Evolutionary conservation across 1,139 yeast genomes (phyloP).

Genomic region (Debaryomycetaceae sp.): DNA sequence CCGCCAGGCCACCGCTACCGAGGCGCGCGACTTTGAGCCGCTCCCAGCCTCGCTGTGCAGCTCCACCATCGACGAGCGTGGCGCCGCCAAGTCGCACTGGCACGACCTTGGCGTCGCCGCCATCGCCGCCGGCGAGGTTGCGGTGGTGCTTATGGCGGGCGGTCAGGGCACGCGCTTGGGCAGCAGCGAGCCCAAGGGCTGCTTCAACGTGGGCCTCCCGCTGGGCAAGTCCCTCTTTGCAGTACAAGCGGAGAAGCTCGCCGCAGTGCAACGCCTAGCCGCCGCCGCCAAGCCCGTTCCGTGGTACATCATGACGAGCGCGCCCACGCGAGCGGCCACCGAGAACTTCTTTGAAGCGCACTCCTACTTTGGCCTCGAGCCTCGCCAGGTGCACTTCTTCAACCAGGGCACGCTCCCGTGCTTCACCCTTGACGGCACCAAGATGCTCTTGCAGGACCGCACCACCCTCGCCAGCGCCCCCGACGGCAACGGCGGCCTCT

Average conservation of each 20-base stretch:
- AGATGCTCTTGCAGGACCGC: constrained; percentile 59
- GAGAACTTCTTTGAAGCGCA: constrained; percentile 61
- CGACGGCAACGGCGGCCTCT: constrained; percentile 97
- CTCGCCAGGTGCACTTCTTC: constrained; percentile 66
- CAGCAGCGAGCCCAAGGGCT: constrained; percentile 86
- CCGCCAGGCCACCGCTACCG: constrained; percentile 29
- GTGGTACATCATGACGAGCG: constrained; percentile 95
- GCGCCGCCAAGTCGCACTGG: constrained; percentile 43
- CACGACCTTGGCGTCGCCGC: constrained; percentile 59
- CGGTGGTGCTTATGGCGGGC: constrained; percentile 90
- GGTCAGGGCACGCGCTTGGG: constrained; percentile 98
- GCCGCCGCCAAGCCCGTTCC: constrained; percentile 41
- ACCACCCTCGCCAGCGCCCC: constrained; percentile 76
- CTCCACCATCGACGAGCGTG: constrained; percentile 40
- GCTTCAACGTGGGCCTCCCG: constrained; percentile 83
- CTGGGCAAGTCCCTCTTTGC: constrained; percentile 82
- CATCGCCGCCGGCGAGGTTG: constrained; percentile 70
- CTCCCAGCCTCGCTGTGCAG: constrained; percentile 48
- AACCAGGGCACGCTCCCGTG: constrained; percentile 97
- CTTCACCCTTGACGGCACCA: constrained; percentile 63
- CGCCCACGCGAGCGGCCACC: constrained; percentile 80
- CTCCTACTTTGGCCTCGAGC: constrained; percentile 64
- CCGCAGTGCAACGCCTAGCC: constrained; percentile 59
- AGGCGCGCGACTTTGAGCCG: constrained; percentile 39
- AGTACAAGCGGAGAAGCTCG: constrained; percentile 85